A percentile compares a stretch with the other conserved stretches of the same genome.
Conservation (phyloP, 768 basidiomycete genomes). For the Suillus discolor region DNA sequence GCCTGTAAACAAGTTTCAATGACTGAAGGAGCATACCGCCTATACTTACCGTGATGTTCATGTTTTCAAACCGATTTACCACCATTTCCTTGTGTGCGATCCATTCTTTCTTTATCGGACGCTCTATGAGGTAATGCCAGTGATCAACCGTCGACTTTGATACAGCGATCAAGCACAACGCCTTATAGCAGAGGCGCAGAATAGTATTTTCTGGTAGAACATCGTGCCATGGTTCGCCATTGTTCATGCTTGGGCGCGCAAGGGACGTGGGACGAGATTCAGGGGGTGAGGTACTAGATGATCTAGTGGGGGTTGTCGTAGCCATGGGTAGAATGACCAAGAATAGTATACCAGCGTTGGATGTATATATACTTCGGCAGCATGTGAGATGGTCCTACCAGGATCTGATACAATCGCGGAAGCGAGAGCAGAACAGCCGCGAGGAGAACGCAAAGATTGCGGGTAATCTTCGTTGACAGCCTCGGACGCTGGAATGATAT, state of each 20-base stretch:
- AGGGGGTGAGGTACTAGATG: background rate
- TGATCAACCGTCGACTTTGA: background rate
- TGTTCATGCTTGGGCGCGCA: too few relatives aligned
- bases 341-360: background rate
- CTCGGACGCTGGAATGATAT: background rate
- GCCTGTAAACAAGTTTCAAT: background rate
- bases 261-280: background rate
- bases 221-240: background rate
- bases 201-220: background rate
- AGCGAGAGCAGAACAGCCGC: background rate
- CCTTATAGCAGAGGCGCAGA: background rate
- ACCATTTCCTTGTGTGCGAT: background rate
- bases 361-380: background rate
- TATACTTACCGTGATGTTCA: background rate
- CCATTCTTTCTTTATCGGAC: background rate
- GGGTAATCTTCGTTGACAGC: background rate
- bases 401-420: background rate
- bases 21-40: background rate
- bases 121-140: background rate
- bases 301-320: background rate
- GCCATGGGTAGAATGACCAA: background rate
- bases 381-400: background rate
- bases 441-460: background rate
- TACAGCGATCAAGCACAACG: conserved; percentile 2
- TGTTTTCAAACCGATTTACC: background rate